Evolutionary conservation across 139 green algal genomes (phyloP), one percentile per base, ranked within the genome.

Genomic region (Coccomyxa sp.): DNA sequence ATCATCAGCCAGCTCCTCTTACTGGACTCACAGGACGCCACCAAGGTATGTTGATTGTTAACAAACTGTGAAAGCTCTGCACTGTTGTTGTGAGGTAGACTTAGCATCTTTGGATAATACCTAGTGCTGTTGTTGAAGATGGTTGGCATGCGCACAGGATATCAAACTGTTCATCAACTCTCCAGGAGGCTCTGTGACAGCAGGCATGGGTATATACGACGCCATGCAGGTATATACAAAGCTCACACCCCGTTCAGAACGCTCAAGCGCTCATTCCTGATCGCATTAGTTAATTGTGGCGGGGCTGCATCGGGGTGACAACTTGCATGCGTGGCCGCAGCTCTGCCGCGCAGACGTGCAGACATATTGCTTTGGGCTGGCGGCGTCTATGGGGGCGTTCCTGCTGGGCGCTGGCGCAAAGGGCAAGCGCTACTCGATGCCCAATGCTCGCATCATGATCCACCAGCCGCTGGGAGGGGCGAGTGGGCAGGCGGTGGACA

Each of bases 101-200:
- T 51, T 51, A 51, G 3, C 38, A 7, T 51, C 3, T 7, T 7
- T 51, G 38, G 38, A 7, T 51, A 51, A n/a, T 7, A 51, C 38
- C 38, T 51, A 7, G 38, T 51, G 38, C 38, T 51, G 38, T 11
- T 10, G 51, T 13, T 58, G 18, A 66, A 30, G 27, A 51, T 31
- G 71, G 1, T 16, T 21, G 79, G 80, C 67, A 58, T 10, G 12
- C 21, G 3, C 81, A 15, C 87, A 92, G 90, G 97, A 99, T 89
- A 99, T 99, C 89, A 98, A 98, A 89, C 81, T 99, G n/a, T 98
- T 99, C 91, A 99, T 99, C 88, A 99, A 99, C 90, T 99, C 96
- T 28, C 97, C 97, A 31, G 97, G 97, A 82, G 97, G 97, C 80
- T 98, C 93, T 16, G 97, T 99, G 9, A 99, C 97, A 18, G 97